Evolutionary conservation across 352 stramenopile genomes (phyloP).

Genomic region (Phytophthora citrophthora): DNA sequence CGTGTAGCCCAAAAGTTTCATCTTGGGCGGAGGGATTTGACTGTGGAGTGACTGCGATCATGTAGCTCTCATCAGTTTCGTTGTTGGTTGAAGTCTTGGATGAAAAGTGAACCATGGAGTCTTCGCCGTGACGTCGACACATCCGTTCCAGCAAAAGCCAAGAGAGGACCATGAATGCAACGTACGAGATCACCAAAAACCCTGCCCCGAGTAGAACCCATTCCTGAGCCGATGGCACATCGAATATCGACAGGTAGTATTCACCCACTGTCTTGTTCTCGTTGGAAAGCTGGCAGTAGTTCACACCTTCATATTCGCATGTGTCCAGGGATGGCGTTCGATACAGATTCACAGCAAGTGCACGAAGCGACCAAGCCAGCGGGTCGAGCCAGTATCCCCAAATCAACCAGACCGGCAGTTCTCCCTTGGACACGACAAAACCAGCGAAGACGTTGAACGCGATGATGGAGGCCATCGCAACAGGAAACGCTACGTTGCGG

Average conservation of each 20-base stretch:
- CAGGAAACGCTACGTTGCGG: conserved; percentile 36
- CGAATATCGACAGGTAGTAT: conserved; percentile 16
- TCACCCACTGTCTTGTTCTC: conserved; percentile 3
- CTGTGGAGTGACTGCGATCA: conserved; percentile 7
- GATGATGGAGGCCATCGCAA: conserved; percentile 35
- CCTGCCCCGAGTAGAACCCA: conserved; percentile 14
- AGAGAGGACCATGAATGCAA: conserved; percentile 12
- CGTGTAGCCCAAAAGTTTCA: not conserved
- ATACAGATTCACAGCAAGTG: conserved; percentile 16
- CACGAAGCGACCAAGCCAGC: conserved; percentile 16
- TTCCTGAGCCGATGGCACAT: conserved; percentile 8
- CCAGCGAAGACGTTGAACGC: conserved; percentile 49
- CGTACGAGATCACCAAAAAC: conserved; percentile 16
- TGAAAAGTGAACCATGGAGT: conserved; percentile 1
- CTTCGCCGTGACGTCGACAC: conserved; percentile 11
- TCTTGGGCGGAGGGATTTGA: not conserved
- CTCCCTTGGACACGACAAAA: conserved; percentile 41
- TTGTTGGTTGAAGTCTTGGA: not conserved
- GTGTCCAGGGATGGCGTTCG: conserved; percentile 6
- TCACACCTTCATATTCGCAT: conserved; percentile 9
- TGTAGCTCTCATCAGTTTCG: not conserved
- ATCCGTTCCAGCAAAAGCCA: conserved; percentile 21
- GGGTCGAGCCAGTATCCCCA: conserved; percentile 54
- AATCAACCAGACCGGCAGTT: conserved; percentile 42
- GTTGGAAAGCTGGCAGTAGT: conserved; percentile 14